Evolutionary conservation across 208 protist species (phyloP).

Genomic region (Leishmania turanica): DNA sequence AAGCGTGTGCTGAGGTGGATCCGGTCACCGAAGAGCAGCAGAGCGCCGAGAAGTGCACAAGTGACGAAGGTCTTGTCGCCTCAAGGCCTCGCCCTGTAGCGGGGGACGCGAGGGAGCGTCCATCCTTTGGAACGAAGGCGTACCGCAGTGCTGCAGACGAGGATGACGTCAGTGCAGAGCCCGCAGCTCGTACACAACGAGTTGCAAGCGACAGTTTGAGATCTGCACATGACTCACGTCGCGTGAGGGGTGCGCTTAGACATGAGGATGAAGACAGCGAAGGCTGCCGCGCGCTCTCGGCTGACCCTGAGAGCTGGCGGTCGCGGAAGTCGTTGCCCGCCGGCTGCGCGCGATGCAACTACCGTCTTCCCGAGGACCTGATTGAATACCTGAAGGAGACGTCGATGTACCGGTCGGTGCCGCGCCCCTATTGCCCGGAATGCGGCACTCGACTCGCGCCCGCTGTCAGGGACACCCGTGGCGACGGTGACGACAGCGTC

Average conservation of each 20-base stretch:
- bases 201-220: background rate
- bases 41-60: background rate
- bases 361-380: constrained; percentile 22
- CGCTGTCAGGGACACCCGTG: background rate
- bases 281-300: background rate
- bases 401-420: constrained; percentile 13
- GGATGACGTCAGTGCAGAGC: background rate
- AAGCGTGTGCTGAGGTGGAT: background rate
- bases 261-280: background rate
- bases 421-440: constrained; percentile 20
- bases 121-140: background rate
- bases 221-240: background rate
- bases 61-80: constrained; percentile 12
- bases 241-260: background rate
- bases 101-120: background rate
- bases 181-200: background rate
- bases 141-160: background rate
- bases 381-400: constrained; percentile 17
- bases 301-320: background rate
- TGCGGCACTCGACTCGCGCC: constrained; percentile 12
- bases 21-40: background rate
- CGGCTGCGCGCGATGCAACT: constrained; percentile 17
- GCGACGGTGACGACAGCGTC: background rate
- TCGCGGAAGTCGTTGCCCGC: background rate
- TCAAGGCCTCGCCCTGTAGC: background rate